Conservation (phyloP, 176 grass and related monocot genomes). For the Oropetium thomaeum region DNA sequence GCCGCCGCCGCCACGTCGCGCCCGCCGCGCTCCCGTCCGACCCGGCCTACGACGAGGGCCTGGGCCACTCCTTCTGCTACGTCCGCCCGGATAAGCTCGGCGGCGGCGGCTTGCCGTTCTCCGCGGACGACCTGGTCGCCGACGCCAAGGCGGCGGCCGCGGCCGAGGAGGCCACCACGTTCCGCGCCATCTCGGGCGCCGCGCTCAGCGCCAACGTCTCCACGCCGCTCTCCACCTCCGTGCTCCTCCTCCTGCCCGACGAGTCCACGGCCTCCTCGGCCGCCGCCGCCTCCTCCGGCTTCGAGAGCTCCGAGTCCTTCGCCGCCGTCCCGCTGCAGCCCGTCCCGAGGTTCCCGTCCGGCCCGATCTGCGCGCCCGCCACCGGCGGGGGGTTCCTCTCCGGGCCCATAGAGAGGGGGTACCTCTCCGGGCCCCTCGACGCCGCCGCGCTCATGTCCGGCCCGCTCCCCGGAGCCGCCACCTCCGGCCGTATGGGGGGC, state of each 20-base stretch:
- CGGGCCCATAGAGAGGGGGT: conserved; percentile 59
- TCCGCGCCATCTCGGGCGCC: conserved; percentile 66
- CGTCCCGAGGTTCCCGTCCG: conserved; percentile 63
- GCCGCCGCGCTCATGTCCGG: conserved; percentile 60
- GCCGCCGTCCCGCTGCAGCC: conserved; percentile 75
- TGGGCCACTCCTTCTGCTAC: conserved; percentile 88
- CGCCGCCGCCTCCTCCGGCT: conserved; percentile 34
- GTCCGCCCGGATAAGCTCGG: conserved; percentile 41
- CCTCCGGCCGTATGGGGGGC: conserved; percentile 2
- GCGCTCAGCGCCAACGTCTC: conserved; percentile 75
- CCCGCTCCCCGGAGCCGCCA: conserved; percentile 43
- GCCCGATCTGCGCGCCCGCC: conserved; percentile 54
- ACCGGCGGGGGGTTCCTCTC: conserved; percentile 46
- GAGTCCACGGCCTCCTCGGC: conserved; percentile 7
- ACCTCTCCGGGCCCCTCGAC: conserved; percentile 79
- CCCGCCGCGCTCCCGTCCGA: conserved; percentile 69
- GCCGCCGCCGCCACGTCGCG: conserved; percentile 53
- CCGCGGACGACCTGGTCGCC: conserved; percentile 17
- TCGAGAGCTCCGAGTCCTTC: conserved; percentile 91
- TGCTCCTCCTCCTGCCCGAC: conserved; percentile 35
- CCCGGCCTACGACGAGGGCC: conserved; percentile 59
- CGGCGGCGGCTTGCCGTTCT: background rate
- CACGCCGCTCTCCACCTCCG: conserved; percentile 81
- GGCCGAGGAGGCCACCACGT: conserved; percentile 44
- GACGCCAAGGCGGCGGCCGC: conserved; percentile 29